Evolutionary conservation across 2,329 filamentous ascomycete species (phyloP).

Genomic region (Calonectria multiphialidica): DNA sequence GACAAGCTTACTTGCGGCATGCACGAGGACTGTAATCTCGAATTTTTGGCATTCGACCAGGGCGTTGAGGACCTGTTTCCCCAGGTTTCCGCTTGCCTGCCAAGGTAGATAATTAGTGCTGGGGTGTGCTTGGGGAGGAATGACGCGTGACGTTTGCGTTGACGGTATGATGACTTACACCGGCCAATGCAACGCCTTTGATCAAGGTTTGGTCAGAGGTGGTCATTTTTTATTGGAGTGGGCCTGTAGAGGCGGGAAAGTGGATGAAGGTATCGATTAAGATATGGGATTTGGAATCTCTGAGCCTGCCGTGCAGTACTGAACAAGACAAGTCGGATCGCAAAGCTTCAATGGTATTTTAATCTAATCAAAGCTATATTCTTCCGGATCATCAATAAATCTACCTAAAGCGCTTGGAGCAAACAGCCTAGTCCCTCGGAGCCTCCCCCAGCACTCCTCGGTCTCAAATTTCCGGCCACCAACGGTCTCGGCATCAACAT

Average conservation of each 20-base stretch:
- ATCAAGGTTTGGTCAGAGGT: neutral
- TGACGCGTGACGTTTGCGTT: neutral
- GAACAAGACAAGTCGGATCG: neutral
- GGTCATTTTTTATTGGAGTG: neutral
- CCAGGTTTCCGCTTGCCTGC: slow-evolving; percentile 12
- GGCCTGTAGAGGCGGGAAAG: too few species aligned
- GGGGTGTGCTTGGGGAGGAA: neutral
- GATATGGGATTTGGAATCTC: neutral
- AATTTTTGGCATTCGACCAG: neutral
- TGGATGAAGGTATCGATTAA: neutral
- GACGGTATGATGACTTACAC: neutral
- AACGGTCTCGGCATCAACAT: neutral
- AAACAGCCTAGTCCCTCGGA: neutral
- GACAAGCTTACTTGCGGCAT: neutral
- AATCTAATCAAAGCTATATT: neutral
- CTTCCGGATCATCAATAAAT: neutral
- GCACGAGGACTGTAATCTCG: slow-evolving; percentile 5
- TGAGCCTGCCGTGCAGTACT: neutral
- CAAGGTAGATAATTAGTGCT: neutral
- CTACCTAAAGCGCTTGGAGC: neutral
- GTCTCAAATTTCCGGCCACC: neutral
- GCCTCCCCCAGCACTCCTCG: neutral
- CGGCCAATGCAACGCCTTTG: neutral
- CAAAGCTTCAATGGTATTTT: neutral
- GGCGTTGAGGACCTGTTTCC: slow-evolving; percentile 5